phyloP scores from a whole-genome alignment of 1,284 basidiomycete genomes.

The Melampsora larici-populina region DNA sequence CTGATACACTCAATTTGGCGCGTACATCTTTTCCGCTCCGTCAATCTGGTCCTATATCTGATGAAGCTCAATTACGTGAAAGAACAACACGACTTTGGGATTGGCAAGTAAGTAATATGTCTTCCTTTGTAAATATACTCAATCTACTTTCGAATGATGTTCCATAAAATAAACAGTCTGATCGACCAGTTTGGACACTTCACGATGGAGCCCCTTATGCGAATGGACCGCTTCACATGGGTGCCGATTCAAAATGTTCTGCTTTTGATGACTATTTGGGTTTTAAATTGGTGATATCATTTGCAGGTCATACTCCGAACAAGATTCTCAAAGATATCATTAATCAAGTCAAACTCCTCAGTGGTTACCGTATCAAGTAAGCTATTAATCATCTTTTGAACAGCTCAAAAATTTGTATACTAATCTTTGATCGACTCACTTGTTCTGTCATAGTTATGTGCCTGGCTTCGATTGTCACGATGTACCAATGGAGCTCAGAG shows the following conservation, averaged over 20 bases:
- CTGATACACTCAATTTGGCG: constrained; percentile 76
- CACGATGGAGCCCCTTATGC: constrained; percentile 98
- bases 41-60: constrained; percentile 60
- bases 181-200: constrained; percentile 71
- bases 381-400: not conserved
- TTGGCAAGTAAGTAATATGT: constrained; percentile 68
- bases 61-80: constrained; percentile 63
- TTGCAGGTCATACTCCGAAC: constrained; percentile 85
- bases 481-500: constrained; percentile 91
- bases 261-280: not conserved
- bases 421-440: constrained; percentile 24
- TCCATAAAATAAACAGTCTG: constrained; percentile 56
- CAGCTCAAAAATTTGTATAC: constrained; percentile 1
- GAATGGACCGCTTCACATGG: constrained; percentile 92
- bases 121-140: constrained; percentile 7
- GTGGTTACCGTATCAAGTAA: constrained; percentile 76
- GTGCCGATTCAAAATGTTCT: constrained; percentile 57
- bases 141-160: constrained; percentile 25
- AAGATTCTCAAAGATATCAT: constrained; percentile 97
- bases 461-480: constrained; percentile 99
- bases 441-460: constrained; percentile 64
- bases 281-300: constrained; percentile 1
- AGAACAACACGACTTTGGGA: constrained; percentile 75
- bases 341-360: constrained; percentile 78
- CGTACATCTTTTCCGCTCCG: constrained; percentile 77